phyloP scores from a whole-genome alignment of 148 eudicot species.

The Persicaria tinctoria region DNA sequence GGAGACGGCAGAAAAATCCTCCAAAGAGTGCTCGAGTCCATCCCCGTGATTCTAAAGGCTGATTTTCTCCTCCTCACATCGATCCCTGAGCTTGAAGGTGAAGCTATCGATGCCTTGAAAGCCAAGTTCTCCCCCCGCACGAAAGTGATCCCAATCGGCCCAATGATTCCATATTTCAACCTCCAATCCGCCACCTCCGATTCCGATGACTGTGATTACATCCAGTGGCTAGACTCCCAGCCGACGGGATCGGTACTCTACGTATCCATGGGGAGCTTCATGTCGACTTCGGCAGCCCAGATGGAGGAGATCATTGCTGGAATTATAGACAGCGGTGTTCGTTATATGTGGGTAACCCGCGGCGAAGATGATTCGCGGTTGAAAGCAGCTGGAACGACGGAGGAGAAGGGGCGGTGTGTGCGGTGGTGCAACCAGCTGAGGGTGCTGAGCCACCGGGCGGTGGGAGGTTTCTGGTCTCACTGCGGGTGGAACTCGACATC shows the following conservation, averaged over 20 bases:
- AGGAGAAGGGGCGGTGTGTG: background rate
- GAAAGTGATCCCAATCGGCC: conserved; percentile 36
- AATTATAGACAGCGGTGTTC: background rate
- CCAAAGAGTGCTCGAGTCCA: conserved; percentile 14
- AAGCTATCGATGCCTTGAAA: conserved; percentile 28
- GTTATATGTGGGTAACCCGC: conserved; percentile 9
- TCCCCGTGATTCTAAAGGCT: conserved; percentile 26
- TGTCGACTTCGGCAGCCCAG: background rate
- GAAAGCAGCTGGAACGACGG: background rate
- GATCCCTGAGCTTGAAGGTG: conserved; percentile 42
- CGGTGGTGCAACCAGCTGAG: background rate
- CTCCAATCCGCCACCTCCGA: background rate
- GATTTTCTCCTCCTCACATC: conserved; percentile 42
- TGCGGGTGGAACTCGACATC: conserved; percentile 8
- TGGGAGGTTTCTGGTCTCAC: conserved; percentile 8
- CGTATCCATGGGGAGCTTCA: conserved; percentile 11
- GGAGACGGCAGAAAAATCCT: conserved; percentile 23
- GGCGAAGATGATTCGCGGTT: background rate
- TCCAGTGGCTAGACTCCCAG: conserved; percentile 42
- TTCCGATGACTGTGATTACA: conserved; percentile 18
- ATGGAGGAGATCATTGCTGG: conserved; percentile 6
- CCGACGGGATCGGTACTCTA: conserved; percentile 9
- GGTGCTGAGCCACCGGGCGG: conserved; percentile 6
- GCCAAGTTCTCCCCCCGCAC: conserved; percentile 23
- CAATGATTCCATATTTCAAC: conserved; percentile 38